These are phyloP conservation scores for Moesziomyces globuligerus DNA, from an alignment of 1,284 basidiomycete genomes.

Conservation along the genomic window DNA sequence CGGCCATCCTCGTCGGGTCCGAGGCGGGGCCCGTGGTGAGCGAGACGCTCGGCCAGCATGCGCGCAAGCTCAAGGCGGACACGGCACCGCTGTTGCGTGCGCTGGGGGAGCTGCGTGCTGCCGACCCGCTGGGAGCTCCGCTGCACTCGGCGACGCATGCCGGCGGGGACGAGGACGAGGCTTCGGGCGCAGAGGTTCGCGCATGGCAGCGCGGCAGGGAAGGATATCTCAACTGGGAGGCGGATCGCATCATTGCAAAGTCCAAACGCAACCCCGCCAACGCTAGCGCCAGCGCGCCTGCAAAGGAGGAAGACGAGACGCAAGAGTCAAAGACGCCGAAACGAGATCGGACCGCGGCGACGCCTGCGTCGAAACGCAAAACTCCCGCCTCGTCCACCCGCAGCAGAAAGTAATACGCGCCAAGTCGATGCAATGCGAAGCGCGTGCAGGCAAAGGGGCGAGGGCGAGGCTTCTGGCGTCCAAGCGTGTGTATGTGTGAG, in stretches of 20 bases:
- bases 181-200: slow-evolving; percentile 14
- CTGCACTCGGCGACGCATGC: slow-evolving; percentile 18
- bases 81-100: slow-evolving; percentile 42
- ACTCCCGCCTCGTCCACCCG: slow-evolving; percentile 19
- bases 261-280: slow-evolving; percentile 13
- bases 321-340: slow-evolving; percentile 39
- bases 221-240: slow-evolving; percentile 60
- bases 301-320: slow-evolving; percentile 2
- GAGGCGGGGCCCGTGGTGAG: slow-evolving; percentile 12
- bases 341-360: slow-evolving; percentile 21
- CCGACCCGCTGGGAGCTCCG: slow-evolving; percentile 52
- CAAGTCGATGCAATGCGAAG: too few relatives aligned
- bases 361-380: slow-evolving; percentile 27
- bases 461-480: too few relatives aligned
- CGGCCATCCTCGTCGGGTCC: slow-evolving; percentile 12
- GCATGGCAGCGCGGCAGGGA: slow-evolving; percentile 57
- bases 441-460: too few relatives aligned
- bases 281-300: not conserved
- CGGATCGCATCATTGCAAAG: slow-evolving; percentile 54
- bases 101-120: slow-evolving; percentile 35
- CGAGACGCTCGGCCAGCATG: slow-evolving; percentile 32
- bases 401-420: too few relatives aligned
- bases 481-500: too few relatives aligned
- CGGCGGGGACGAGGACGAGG: slow-evolving; percentile 18
- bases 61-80: slow-evolving; percentile 47